Percentiles rank a stretch among this genome's conserved stretches.
Evolutionary conservation across 352 stramenopile species (phyloP).

Genomic region (Phytophthora constricta): DNA sequence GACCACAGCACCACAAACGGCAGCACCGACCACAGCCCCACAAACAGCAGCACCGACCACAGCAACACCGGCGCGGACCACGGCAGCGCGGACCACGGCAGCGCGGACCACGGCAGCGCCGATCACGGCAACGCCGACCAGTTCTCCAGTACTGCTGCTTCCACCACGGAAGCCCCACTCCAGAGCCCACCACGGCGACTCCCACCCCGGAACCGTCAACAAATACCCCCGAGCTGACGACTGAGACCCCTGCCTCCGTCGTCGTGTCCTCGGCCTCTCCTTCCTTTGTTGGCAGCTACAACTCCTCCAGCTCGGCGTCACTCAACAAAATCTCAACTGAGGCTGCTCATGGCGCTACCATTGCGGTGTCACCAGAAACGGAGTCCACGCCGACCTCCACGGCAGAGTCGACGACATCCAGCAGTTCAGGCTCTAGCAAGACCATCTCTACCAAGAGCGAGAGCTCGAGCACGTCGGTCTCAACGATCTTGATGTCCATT

Average conservation of each 20-base stretch:
- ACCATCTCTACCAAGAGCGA: slow-evolving; percentile 15
- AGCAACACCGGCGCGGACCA: too few relatives aligned
- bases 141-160: too few relatives aligned
- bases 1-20: slow-evolving; percentile 6
- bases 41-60: background rate
- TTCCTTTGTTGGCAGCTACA: background rate
- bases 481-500: slow-evolving; percentile 9
- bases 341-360: slow-evolving; percentile 4
- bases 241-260: slow-evolving; percentile 5
- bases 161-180: too few relatives aligned
- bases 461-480: background rate
- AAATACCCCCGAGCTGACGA: slow-evolving; percentile 7
- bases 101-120: background rate
- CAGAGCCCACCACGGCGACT: background rate
- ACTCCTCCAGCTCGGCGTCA: slow-evolving; percentile 24
- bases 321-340: slow-evolving; percentile 4
- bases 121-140: too few relatives aligned
- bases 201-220: slow-evolving; percentile 8
- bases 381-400: background rate
- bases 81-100: slow-evolving; percentile 4
- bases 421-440: slow-evolving; percentile 6
- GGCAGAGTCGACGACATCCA: slow-evolving; percentile 1
- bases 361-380: slow-evolving; percentile 13
- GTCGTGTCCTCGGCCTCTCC: slow-evolving; percentile 13
- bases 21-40: slow-evolving; percentile 5